These are phyloP conservation scores for Rhodotorula sp. DNA, from an alignment of 1,284 basidiomycete species.

Conservation along the genomic window DNA sequence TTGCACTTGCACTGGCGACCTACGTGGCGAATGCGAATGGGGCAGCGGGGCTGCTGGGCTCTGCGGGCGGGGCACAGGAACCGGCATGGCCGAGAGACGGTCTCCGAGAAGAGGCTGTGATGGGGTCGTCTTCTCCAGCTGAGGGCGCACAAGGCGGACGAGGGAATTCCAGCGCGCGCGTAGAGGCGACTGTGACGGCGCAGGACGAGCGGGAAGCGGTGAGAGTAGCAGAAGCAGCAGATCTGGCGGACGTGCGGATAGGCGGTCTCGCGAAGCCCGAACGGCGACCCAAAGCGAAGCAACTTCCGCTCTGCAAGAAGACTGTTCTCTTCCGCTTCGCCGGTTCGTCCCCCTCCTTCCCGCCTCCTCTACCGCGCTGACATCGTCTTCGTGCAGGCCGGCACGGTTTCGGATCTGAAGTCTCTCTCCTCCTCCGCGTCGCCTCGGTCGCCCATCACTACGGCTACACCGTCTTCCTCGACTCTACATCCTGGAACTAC, in stretches of 20 bases:
- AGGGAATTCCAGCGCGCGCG: too few species aligned
- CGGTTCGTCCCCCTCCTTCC: constrained; percentile 5
- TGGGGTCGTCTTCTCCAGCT: not conserved
- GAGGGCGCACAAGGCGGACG: too few species aligned
- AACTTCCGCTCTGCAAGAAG: constrained; percentile 15
- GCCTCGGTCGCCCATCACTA: constrained; percentile 35
- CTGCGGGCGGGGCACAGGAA: too few species aligned
- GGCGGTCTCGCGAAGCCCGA: not conserved
- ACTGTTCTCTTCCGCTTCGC: constrained; percentile 31
- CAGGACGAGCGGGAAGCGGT: not conserved
- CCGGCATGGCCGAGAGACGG: too few species aligned
- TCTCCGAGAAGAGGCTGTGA: not conserved
- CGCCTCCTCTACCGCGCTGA: too few species aligned
- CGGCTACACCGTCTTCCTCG: constrained; percentile 38
- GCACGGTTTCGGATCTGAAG: constrained; percentile 42
- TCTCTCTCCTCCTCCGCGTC: constrained; percentile 37
- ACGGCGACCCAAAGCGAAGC: too few species aligned
- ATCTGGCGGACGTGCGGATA: not conserved
- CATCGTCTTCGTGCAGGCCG: constrained; percentile 10
- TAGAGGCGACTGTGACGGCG: too few species aligned
- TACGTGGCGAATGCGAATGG: not conserved
- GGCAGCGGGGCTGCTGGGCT: not conserved
- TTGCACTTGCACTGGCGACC: not conserved
- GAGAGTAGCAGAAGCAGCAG: not conserved
- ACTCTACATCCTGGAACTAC: constrained; percentile 40